Base-by-base conservation (phyloP, 1,284 basidiomycete species). In the Sanghuangporus weigelae region DNA sequence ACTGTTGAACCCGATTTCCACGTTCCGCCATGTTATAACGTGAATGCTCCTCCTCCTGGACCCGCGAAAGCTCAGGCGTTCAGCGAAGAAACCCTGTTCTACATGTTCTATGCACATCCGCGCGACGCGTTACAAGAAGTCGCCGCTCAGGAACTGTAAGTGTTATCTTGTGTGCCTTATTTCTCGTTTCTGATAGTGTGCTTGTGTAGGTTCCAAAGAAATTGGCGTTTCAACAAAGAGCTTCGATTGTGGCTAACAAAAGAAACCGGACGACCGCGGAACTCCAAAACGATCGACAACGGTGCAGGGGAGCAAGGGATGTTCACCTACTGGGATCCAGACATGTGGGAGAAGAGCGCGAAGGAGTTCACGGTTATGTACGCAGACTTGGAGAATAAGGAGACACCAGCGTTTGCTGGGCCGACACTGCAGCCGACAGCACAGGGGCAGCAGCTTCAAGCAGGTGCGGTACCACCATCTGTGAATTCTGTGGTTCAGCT, bases 181-280 rank as follows among this genome's bases (percentile, higher is more conserved):
- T 53, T 62, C 57, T 55, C 46, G 21, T 38, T 54, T 8, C 26
- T 40, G 23, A 38, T 14, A 26, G 57, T 57, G 42, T 63, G 61
- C 39, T 62, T 16, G 35, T 57, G 48, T 70, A 95, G 93, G 71
- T 97, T 90, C 80, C 93, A 94, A 75, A 89, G 96, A 68, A 96
- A 96, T 77, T 99, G 96, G 96, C 82, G 96, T 69, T 99, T 93
- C 77, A 96, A 98, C 84, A 98, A 96, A 76, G 94, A 96, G 70
- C 81, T 95, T 66, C 89, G 92, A 66, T 79, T 96, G 68, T 99
- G 96, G 96, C 85, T 98, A 73, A 97, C 95, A 57, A 97, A 96
- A 74, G 95, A 97, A 76, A 87, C 84, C 54, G 90, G 89, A 42
- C 59, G 59, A 5, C 90, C 89, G 51, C 82, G 89, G 66, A 87